phyloP scores from a whole-genome alignment of 306 rosid species.

The Cucumis cinereus region DNA sequence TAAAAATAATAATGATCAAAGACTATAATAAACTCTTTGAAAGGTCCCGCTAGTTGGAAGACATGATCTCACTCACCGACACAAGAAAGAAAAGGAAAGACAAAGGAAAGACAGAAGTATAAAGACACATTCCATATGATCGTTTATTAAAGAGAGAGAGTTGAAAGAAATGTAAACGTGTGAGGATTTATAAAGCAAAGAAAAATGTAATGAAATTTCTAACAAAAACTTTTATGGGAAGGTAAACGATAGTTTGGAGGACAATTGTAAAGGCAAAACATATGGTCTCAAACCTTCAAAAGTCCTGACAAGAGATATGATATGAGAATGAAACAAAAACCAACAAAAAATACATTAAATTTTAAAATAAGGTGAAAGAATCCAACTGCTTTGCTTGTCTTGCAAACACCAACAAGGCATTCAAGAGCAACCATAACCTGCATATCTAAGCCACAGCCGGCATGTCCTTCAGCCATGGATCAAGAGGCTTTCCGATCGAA shows the following conservation, averaged over 20 bases:
- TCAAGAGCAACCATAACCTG: background rate
- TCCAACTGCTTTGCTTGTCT: background rate
- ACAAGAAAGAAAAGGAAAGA: background rate
- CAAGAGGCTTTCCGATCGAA: constrained; percentile 85
- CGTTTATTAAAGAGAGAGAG: background rate
- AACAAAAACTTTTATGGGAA: constrained; percentile 2
- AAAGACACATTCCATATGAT: background rate
- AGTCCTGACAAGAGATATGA: constrained; percentile 1
- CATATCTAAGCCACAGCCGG: constrained; percentile 62
- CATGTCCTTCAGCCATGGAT: constrained; percentile 87
- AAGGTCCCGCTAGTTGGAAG: too few relatives aligned
- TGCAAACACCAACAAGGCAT: background rate
- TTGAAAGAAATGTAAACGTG: background rate
- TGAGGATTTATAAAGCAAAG: background rate
- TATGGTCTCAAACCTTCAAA: background rate
- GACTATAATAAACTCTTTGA: too few relatives aligned
- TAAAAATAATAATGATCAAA: too few relatives aligned
- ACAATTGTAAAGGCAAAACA: constrained; percentile 4
- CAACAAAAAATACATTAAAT: constrained; percentile 9
- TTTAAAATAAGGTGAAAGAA: background rate
- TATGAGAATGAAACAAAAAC: background rate
- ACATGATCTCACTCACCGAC: background rate
- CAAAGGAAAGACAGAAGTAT: background rate
- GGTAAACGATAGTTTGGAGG: background rate
- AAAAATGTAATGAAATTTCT: background rate